phyloP scores from a whole-genome alignment of 805 yeast species.

The Kockiozyma suomiensis region DNA sequence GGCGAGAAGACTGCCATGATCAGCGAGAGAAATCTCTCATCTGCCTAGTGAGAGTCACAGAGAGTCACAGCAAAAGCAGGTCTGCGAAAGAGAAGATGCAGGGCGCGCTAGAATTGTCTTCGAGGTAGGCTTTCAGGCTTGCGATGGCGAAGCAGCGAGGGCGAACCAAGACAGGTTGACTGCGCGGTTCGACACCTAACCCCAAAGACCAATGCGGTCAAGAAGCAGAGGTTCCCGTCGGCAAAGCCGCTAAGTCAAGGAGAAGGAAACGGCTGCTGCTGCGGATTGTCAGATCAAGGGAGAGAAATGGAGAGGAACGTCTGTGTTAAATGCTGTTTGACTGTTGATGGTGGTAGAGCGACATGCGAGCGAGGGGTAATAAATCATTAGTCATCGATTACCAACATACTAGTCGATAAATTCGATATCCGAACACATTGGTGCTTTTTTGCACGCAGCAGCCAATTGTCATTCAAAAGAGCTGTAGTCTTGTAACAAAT shows the following conservation, averaged over 20 bases:
- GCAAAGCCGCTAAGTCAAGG: not conserved
- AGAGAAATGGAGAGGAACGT: too few species aligned
- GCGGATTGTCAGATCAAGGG: too few species aligned
- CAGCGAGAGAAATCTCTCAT: constrained; percentile 3
- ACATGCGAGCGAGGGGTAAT: too few species aligned
- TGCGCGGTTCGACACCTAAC: constrained; percentile 1
- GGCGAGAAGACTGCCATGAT: constrained; percentile 23
- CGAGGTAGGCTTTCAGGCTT: not conserved
- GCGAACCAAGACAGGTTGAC: too few species aligned
- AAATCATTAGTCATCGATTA: too few species aligned
- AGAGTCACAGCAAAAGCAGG: not conserved
- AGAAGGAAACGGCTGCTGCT: too few species aligned
- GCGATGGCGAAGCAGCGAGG: not conserved
- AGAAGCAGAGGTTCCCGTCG: not conserved
- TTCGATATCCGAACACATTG: too few species aligned
- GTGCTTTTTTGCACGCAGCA: too few species aligned
- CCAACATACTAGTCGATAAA: too few species aligned
- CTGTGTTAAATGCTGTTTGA: too few species aligned
- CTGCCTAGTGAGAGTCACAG: not conserved
- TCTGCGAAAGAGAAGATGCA: not conserved
- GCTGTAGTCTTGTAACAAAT: not conserved
- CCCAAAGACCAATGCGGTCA: not conserved
- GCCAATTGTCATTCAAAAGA: not conserved
- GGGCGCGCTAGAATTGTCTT: not conserved
- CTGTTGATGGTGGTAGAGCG: too few species aligned